A percentile compares a stretch with the other conserved stretches of the same genome.
Evolutionary conservation across 2,329 filamentous ascomycete genomes (phyloP).

Genomic region (Aspergillus pseudoglaucus): DNA sequence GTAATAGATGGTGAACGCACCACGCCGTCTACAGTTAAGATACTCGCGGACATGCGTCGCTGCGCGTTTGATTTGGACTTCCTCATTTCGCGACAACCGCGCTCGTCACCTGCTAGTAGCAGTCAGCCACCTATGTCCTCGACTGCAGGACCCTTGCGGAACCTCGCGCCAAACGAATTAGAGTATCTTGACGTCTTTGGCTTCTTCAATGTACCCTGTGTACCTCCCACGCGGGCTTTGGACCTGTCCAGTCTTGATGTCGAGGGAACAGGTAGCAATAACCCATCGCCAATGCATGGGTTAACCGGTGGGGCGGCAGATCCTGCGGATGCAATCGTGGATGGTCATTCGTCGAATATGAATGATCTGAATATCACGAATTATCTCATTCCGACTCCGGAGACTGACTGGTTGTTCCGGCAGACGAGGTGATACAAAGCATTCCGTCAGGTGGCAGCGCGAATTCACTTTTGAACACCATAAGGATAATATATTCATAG

Average conservation of each 20-base stretch:
- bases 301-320: constrained; percentile 14
- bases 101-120: constrained; percentile 31
- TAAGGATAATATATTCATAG: background rate
- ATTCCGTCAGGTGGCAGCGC: background rate
- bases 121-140: constrained; percentile 22
- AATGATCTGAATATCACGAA: constrained; percentile 43
- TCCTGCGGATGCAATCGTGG: constrained; percentile 12
- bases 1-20: constrained; percentile 60
- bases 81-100: constrained; percentile 75
- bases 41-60: constrained; percentile 83
- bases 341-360: constrained; percentile 14
- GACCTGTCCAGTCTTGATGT: constrained; percentile 22
- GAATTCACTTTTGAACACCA: background rate
- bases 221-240: constrained; percentile 43
- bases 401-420: constrained; percentile 41
- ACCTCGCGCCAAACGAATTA: constrained; percentile 71
- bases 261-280: constrained; percentile 14
- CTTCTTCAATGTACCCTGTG: constrained; percentile 83
- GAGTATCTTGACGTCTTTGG: constrained; percentile 92
- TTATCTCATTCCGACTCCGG: constrained; percentile 41
- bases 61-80: constrained; percentile 88
- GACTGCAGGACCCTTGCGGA: constrained; percentile 47
- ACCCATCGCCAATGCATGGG: constrained; percentile 33
- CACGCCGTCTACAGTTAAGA: constrained; percentile 76
- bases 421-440: constrained; percentile 10